phyloP scores from a whole-genome alignment of 2,329 filamentous ascomycete genomes.

The Magnaporthiopsis incrustans region DNA sequence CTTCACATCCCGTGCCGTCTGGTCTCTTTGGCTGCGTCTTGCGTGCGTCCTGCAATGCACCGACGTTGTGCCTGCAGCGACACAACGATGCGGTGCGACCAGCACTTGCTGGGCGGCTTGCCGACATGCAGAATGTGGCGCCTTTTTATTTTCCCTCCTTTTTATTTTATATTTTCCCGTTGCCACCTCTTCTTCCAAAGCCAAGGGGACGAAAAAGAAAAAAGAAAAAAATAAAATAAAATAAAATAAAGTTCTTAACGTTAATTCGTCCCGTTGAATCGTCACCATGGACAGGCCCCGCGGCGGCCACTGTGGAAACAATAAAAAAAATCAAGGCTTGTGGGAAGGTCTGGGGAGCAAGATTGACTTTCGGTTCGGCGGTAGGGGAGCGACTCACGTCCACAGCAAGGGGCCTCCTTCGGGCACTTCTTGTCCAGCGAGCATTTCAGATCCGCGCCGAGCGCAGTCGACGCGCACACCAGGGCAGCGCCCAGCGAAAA shows the following conservation, averaged over 20 bases:
- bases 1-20: background rate
- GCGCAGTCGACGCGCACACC: slow-evolving; percentile 28
- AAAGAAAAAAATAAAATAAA: no score
- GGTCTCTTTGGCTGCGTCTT: background rate
- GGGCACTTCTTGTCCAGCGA: slow-evolving; percentile 48
- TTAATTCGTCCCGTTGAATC: no score
- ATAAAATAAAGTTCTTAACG: no score
- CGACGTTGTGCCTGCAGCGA: background rate
- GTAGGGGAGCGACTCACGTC: slow-evolving; percentile 8
- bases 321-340: background rate
- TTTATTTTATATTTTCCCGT: background rate
- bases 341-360: background rate
- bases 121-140: background rate
- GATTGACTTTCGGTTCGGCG: background rate
- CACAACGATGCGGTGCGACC: slow-evolving; percentile 4
- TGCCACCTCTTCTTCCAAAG: background rate
- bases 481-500: slow-evolving; percentile 27
- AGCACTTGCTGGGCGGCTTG: background rate
- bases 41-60: background rate
- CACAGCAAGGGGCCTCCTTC: slow-evolving; percentile 10
- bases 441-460: slow-evolving; percentile 33
- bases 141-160: background rate
- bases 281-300: background rate
- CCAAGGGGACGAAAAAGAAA: no score
- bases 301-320: no score